Conservation (phyloP, 164 flowering plant genomes). For the Umbilicus rupestris region DNA sequence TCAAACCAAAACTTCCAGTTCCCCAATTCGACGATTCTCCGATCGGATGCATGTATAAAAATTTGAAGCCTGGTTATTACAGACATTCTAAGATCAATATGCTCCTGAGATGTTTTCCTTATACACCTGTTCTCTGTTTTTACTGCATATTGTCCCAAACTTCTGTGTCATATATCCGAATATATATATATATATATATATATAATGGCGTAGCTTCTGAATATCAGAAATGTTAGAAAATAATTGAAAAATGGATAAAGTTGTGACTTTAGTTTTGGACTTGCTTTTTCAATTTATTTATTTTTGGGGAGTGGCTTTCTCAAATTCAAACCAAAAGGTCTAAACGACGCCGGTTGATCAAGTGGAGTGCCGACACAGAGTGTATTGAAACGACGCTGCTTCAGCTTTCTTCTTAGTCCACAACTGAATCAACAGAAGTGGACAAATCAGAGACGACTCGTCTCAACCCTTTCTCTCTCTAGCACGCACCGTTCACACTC, state of each 20-base stretch:
- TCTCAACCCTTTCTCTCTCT: background rate
- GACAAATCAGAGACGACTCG: constrained; percentile 1
- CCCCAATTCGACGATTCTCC: background rate
- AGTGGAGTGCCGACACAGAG: background rate
- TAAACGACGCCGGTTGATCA: background rate
- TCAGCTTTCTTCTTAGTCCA: background rate
- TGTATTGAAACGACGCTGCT: background rate
- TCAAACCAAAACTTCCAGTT: background rate
- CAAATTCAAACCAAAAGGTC: background rate
- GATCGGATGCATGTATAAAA: background rate
- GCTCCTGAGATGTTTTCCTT: background rate
- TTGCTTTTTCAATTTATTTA: too few relatives aligned
- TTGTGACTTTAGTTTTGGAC: too few relatives aligned
- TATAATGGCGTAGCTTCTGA: too few relatives aligned
- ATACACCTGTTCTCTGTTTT: background rate
- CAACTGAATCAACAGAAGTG: background rate
- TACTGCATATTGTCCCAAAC: background rate
- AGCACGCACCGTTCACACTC: background rate
- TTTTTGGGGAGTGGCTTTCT: too few relatives aligned
- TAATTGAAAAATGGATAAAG: too few relatives aligned
- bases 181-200: too few relatives aligned
- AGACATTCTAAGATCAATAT: background rate
- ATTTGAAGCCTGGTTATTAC: background rate
- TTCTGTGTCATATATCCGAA: background rate
- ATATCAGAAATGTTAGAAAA: too few relatives aligned